Evolutionary conservation across 768 basidiomycete genomes (phyloP).

Genomic region (Trametes gibbosa): DNA sequence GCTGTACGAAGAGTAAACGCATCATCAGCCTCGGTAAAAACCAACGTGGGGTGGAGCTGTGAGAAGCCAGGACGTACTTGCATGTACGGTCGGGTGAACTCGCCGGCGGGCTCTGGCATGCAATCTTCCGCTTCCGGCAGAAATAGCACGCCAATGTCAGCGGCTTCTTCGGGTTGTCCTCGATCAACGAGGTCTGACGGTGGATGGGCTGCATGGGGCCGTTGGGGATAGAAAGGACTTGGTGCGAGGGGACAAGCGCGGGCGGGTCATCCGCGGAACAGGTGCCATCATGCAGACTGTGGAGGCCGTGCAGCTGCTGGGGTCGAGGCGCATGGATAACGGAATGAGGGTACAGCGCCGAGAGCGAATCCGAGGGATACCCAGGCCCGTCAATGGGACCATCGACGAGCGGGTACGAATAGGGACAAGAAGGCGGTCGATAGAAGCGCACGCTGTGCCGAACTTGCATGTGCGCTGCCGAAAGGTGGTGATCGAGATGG

Average conservation of each 20-base stretch:
- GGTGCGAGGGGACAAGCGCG: conserved; percentile 4
- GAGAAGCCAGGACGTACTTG: conserved; percentile 26
- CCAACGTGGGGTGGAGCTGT: neutral
- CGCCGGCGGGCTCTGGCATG: conserved; percentile 34
- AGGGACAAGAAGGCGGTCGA: conserved; percentile 9
- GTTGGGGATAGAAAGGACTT: conserved; percentile 17
- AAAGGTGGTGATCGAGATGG: conserved; percentile 1
- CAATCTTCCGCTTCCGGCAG: conserved; percentile 40
- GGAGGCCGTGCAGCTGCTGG: conserved; percentile 10
- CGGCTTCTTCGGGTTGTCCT: conserved; percentile 35
- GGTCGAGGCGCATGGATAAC: conserved; percentile 20
- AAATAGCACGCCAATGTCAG: conserved; percentile 39
- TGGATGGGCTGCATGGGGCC: conserved; percentile 16
- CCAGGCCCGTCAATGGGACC: conserved; percentile 1
- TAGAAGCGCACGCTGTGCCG: conserved; percentile 5
- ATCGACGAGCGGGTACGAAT: conserved; percentile 14
- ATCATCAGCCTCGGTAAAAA: neutral
- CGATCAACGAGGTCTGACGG: conserved; percentile 23
- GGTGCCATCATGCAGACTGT: conserved; percentile 3
- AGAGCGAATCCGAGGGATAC: neutral
- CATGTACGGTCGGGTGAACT: conserved; percentile 32
- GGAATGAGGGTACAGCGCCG: neutral
- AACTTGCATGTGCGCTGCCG: neutral
- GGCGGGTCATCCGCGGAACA: conserved; percentile 2
- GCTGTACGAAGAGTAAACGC: conserved; percentile 37